Conservation (phyloP, 768 basidiomycete species). For the Pulveroboletus sp. region DNA sequence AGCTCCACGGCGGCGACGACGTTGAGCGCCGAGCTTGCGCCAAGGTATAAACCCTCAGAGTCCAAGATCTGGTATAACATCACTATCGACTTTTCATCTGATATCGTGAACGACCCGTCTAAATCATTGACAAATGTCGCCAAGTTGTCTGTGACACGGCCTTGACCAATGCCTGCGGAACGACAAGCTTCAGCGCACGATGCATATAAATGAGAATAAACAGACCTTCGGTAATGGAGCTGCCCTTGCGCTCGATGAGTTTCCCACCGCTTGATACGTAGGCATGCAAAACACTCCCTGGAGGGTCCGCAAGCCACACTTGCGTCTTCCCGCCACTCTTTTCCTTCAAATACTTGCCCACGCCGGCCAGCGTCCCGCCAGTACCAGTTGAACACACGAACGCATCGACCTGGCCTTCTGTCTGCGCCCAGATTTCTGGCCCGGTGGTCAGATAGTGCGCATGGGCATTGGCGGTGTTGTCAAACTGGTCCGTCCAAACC, state of each 20-base stretch:
- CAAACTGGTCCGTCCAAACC: constrained; percentile 98
- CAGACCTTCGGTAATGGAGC: constrained; percentile 89
- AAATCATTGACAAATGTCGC: constrained; percentile 75
- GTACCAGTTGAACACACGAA: constrained; percentile 96
- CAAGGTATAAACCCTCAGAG: constrained; percentile 90
- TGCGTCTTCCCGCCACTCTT: constrained; percentile 75
- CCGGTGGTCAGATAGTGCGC: constrained; percentile 91
- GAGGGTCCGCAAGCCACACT: constrained; percentile 95
- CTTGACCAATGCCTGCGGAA: constrained; percentile 87
- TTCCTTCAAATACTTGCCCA: constrained; percentile 81
- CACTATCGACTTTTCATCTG: constrained; percentile 85
- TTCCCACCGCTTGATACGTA: constrained; percentile 80
- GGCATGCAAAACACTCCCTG: constrained; percentile 87
- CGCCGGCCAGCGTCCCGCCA: constrained; percentile 92
- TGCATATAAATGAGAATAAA: background rate
- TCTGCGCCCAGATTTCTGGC: constrained; percentile 96
- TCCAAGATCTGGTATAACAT: constrained; percentile 95
- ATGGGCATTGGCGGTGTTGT: constrained; percentile 88
- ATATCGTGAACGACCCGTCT: constrained; percentile 79
- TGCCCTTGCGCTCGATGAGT: constrained; percentile 72
- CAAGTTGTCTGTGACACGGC: constrained; percentile 90
- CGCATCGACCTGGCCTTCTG: constrained; percentile 72
- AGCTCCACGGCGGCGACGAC: constrained; percentile 92
- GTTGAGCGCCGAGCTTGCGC: constrained; percentile 91
- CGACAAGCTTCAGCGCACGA: background rate